These are phyloP conservation scores for Coemansia sp. DNA, from an alignment of 192 early-diverging fungal genomes.

Conservation along the genomic window DNA sequence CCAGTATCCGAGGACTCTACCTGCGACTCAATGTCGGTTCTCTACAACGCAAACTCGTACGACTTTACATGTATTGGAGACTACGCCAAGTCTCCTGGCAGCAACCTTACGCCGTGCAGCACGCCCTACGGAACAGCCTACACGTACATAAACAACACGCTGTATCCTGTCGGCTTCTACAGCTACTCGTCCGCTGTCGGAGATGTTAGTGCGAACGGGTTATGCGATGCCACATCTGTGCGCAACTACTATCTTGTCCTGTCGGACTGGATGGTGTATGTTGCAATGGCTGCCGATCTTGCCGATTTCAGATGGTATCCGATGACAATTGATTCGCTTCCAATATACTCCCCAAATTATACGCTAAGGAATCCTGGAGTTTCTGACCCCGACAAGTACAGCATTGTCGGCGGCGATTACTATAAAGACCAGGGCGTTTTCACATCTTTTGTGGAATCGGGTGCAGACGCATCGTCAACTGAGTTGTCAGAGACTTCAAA, in stretches of 20 bases:
- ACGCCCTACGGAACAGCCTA: slow-evolving; percentile 22
- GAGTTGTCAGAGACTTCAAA: neutral
- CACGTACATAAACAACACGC: slow-evolving; percentile 1
- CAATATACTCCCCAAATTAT: neutral
- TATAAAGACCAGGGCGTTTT: slow-evolving; percentile 1
- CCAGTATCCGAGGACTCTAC: neutral
- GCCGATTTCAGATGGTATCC: neutral
- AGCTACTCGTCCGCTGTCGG: slow-evolving; percentile 20
- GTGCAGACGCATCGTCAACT: neutral
- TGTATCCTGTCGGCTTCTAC: slow-evolving; percentile 27
- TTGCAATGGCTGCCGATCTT: neutral
- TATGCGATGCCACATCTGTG: slow-evolving; percentile 13
- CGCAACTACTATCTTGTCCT: slow-evolving; percentile 32
- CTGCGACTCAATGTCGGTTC: slow-evolving; percentile 15
- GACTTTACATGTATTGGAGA: slow-evolving; percentile 14
- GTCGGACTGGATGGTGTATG: slow-evolving; percentile 28
- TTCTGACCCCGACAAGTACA: neutral
- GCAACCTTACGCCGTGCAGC: slow-evolving; percentile 3
- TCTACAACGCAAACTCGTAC: slow-evolving; percentile 23
- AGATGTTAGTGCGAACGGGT: neutral
- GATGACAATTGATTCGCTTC: neutral
- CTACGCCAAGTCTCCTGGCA: neutral
- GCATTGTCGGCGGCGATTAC: slow-evolving; percentile 1
- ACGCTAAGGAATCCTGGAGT: neutral
- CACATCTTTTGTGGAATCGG: neutral